These are phyloP conservation scores for Begonia loranthoides DNA, from an alignment of 306 rosid species.

Conservation along the genomic window DNA sequence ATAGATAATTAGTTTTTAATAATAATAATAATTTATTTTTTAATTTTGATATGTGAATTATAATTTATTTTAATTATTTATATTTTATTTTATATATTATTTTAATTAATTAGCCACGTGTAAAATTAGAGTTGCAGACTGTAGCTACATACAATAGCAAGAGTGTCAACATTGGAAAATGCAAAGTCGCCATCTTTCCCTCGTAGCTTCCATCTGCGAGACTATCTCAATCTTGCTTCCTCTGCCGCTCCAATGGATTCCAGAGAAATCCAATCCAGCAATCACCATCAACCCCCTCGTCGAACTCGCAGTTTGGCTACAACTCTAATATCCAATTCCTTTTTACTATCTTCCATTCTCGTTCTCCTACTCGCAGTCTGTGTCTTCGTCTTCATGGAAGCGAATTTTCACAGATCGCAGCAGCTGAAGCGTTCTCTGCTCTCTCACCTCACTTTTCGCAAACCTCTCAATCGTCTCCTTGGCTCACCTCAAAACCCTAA, in stretches of 20 bases:
- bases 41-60: too few species aligned
- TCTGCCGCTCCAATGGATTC: slow-evolving; percentile 28
- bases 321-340: slow-evolving; percentile 20
- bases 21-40: too few species aligned
- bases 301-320: slow-evolving; percentile 10
- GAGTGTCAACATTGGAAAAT: too few species aligned
- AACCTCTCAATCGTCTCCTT: slow-evolving; percentile 17
- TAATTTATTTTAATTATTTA: too few species aligned
- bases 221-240: too few species aligned
- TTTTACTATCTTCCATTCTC: slow-evolving; percentile 26
- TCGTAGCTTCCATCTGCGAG: too few species aligned
- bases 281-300: slow-evolving; percentile 16
- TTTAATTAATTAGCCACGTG: too few species aligned
- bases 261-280: slow-evolving; percentile 8
- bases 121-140: too few species aligned
- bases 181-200: too few species aligned
- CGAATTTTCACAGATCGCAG: slow-evolving; percentile 29
- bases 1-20: too few species aligned
- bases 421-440: slow-evolving; percentile 22
- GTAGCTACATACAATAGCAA: too few species aligned
- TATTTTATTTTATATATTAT: too few species aligned
- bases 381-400: slow-evolving; percentile 22
- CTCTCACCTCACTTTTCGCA: slow-evolving; percentile 14
- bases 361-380: slow-evolving; percentile 39
- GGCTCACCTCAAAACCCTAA: slow-evolving; percentile 16